Evolutionary conservation across 345 rosid species (phyloP).

Genomic region (Gossypium thurberi): DNA sequence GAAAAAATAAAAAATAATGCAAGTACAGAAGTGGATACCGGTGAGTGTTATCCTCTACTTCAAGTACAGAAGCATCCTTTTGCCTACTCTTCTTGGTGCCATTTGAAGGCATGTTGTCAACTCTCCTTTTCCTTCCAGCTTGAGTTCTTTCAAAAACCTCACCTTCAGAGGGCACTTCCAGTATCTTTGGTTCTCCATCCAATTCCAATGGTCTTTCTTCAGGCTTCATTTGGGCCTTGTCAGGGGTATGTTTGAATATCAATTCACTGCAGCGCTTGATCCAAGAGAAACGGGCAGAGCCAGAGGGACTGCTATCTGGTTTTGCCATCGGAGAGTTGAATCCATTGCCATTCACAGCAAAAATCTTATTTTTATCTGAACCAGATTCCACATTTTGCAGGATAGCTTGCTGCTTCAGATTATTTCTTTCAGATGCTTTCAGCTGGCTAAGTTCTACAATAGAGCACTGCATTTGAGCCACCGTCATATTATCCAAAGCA

Average conservation of each 20-base stretch:
- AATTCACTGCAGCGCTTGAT: constrained; percentile 55
- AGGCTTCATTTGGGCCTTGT: constrained; percentile 25
- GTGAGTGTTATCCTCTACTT: constrained; percentile 28
- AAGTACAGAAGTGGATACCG: constrained; percentile 29
- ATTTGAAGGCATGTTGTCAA: constrained; percentile 22
- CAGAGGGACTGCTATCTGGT: constrained; percentile 25
- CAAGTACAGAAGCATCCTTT: constrained; percentile 24
- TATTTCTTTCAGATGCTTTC: constrained; percentile 44
- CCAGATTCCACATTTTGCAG: constrained; percentile 33
- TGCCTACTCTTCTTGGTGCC: constrained; percentile 54
- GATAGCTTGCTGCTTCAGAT: constrained; percentile 32
- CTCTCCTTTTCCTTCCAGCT: constrained; percentile 54
- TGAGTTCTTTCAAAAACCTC: constrained; percentile 25
- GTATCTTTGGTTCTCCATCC: no score
- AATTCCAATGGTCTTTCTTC: constrained; percentile 19
- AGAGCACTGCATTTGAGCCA: constrained; percentile 62
- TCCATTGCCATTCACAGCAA: constrained; percentile 33
- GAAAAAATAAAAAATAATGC: neutral
- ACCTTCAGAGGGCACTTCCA: constrained; percentile 3
- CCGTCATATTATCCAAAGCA: constrained; percentile 58
- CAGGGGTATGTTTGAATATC: constrained; percentile 61
- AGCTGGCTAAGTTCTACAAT: constrained; percentile 48
- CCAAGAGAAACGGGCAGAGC: constrained; percentile 69
- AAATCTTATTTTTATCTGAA: constrained; percentile 23
- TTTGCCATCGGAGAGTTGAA: constrained; percentile 34